Base-by-base conservation (phyloP, 352 stramenopile species). In the Globisporangium parvum region DNA sequence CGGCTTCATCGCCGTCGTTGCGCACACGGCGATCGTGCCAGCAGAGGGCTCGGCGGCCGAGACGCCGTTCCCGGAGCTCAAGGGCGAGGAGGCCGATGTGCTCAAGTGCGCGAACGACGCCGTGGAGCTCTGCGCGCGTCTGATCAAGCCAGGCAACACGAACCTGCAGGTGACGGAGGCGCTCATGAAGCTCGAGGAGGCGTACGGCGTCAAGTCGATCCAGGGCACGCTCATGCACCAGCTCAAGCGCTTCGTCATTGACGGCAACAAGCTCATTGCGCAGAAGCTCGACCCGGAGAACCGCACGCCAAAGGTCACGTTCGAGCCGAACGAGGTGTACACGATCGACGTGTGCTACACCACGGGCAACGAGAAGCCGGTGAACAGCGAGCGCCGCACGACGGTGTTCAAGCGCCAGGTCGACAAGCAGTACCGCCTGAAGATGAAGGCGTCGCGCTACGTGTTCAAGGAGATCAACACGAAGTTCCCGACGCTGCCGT, bases 391-490 rank as follows among this genome's bases (percentile, higher is more conserved):
- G 69, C 91, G 78, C 56, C 88, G 96, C 63, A 99, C 96, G 41
- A 99, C 97, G 21, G 87, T 99, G 39, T 99, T 98, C 80, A 99
- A 99, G 82, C 93, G 97, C 59, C 97, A 98, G 64, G 96, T 99
- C 40, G 97, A 99, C 75, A 93, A 97, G 65, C 96, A 96, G 62
- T 99, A 99, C 84, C 79, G 86, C 39, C 69, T 98, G 26, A 97
- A 97, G 80, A 96, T 96, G 86, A 97, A 96, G 67, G 85, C 91
- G 2, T 97, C 91, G 35, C 89, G 97, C 45, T 95, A 97, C 59
- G 78, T 99, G 18, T 93, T 99, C 60, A 98, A 93, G 53, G 93
- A 99, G 79, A 96, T 99, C 47, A 98, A 99, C 77, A 91, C 75
- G 66, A 98, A 98, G 73, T 99, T 98, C 84, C 96, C 97, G 10